Conservation (phyloP, 306 rosid species). For the Ammopiptanthus mongolicus region DNA sequence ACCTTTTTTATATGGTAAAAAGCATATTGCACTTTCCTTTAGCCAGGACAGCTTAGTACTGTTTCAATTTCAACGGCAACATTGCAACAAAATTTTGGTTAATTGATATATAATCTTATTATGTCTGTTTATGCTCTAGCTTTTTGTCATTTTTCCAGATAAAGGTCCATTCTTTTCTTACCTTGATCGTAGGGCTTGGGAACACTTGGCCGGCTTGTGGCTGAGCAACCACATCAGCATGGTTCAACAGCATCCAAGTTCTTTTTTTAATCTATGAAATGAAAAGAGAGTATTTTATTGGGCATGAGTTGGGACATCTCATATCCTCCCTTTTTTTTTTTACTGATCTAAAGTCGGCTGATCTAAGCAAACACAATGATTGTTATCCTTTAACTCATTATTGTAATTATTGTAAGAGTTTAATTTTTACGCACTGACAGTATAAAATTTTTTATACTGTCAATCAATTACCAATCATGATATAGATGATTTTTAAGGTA, state of each 20-base stretch:
- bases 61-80: not conserved
- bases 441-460: too few relatives aligned
- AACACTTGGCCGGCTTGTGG: not conserved
- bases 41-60: not conserved
- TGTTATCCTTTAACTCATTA: not conserved
- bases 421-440: too few relatives aligned
- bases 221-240: constrained; percentile 11
- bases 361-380: constrained; percentile 2
- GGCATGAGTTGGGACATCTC: not conserved
- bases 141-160: not conserved
- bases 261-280: not conserved
- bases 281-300: not conserved
- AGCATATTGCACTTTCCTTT: not conserved
- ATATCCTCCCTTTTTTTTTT: not conserved
- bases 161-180: not conserved
- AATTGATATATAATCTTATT: not conserved
- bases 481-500: too few relatives aligned
- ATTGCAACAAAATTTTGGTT: not conserved
- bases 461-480: too few relatives aligned
- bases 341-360: not conserved
- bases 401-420: not conserved
- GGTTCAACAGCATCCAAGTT: not conserved
- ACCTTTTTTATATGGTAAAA: not conserved
- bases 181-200: not conserved
- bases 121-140: not conserved